phyloP scores from a whole-genome alignment of 2,329 filamentous ascomycete species.

The Trichophyton rubrum region DNA sequence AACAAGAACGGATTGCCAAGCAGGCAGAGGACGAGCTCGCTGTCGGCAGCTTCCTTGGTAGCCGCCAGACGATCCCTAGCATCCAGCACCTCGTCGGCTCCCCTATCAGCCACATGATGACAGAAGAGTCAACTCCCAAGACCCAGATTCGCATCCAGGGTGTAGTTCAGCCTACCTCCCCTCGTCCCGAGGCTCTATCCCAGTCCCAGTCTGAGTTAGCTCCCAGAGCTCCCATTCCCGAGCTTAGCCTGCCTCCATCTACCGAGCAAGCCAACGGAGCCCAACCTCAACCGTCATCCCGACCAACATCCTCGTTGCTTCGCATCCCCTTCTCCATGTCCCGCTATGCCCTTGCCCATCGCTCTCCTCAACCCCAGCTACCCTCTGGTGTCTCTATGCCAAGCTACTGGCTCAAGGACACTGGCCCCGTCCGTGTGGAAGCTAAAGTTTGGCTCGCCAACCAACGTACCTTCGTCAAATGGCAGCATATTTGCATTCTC shows the following conservation, averaged over 20 bases:
- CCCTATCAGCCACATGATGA: slow-evolving; percentile 20
- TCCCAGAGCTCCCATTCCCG: slow-evolving; percentile 4
- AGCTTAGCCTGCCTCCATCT: background rate
- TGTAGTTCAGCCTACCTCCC: slow-evolving; percentile 6
- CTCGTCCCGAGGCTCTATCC: slow-evolving; percentile 3
- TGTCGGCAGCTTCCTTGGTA: slow-evolving; percentile 74
- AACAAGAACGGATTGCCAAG: slow-evolving; percentile 71
- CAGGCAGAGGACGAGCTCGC: slow-evolving; percentile 76
- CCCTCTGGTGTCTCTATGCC: slow-evolving; percentile 85
- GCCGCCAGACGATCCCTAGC: slow-evolving; percentile 22
- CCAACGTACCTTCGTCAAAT: slow-evolving; percentile 95
- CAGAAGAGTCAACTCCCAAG: slow-evolving; percentile 16
- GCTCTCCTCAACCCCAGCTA: slow-evolving; percentile 37
- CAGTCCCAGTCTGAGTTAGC: slow-evolving; percentile 5
- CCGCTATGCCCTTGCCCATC: slow-evolving; percentile 52
- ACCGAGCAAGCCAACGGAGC: slow-evolving; percentile 9
- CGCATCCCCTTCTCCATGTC: slow-evolving; percentile 69
- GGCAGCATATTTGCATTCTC: slow-evolving; percentile 88
- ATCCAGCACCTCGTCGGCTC: slow-evolving; percentile 23
- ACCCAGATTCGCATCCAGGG: slow-evolving; percentile 5
- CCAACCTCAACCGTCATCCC: slow-evolving; percentile 12
- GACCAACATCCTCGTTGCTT: slow-evolving; percentile 45
- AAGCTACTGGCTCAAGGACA: slow-evolving; percentile 82
- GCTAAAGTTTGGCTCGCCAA: slow-evolving; percentile 98
- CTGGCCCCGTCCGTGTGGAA: slow-evolving; percentile 81